Evolutionary conservation across 305 asterid genomes (phyloP).

Genomic region (Caryopteris hybrid): DNA sequence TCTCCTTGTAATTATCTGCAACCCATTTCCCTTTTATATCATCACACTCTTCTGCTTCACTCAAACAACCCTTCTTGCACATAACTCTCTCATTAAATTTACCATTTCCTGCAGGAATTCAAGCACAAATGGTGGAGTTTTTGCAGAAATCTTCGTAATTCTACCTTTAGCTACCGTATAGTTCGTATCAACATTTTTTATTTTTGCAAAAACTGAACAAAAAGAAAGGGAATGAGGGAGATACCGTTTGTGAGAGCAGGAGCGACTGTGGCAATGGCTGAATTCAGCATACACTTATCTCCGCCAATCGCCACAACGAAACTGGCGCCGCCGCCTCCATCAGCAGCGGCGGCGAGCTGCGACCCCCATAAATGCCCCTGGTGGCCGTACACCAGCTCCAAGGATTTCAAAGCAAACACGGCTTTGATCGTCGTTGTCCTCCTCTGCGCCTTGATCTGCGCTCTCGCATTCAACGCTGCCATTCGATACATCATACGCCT

Average conservation of each 20-base stretch:
- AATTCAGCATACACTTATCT: slow-evolving; percentile 26
- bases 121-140: background rate
- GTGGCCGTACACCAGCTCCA: slow-evolving; percentile 70
- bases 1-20: slow-evolving; percentile 15
- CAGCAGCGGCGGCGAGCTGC: slow-evolving; percentile 24
- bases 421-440: slow-evolving; percentile 47
- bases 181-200: no score
- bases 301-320: slow-evolving; percentile 13
- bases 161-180: background rate
- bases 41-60: slow-evolving; percentile 21
- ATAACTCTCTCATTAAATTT: background rate
- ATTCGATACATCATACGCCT: slow-evolving; percentile 37
- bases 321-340: slow-evolving; percentile 20
- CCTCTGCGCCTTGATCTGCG: slow-evolving; percentile 37
- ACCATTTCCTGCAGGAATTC: background rate
- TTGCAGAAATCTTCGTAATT: background rate
- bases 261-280: slow-evolving; percentile 33
- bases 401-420: slow-evolving; percentile 56
- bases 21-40: slow-evolving; percentile 2
- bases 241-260: slow-evolving; percentile 15
- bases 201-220: background rate
- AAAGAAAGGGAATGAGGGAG: slow-evolving; percentile 23
- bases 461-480: slow-evolving; percentile 45
- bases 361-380: slow-evolving; percentile 48
- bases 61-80: background rate